Evolutionary conservation across 2,329 filamentous ascomycete genomes (phyloP), one percentile per base, ranked within the genome.

Genomic region (Truncatella angustata): DNA sequence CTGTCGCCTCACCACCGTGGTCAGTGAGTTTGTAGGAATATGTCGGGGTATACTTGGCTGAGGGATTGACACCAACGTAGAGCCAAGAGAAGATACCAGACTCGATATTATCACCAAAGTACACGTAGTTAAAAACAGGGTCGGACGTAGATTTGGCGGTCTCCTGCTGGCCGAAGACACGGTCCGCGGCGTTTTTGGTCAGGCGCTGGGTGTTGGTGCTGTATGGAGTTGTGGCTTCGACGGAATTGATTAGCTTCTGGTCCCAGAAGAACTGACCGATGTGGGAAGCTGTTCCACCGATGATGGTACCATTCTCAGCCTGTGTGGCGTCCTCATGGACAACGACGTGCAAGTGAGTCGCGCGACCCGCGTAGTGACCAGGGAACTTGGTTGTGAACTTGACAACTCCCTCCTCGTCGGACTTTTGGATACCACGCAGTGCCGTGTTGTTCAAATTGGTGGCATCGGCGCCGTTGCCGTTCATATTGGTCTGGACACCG

Each of bases 191-290:
- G 20, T 49, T 49, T n/a, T n/a, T n/a, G n/a, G 49, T 51, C 20
- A 51, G 16, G 28, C 28, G 24, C 18, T 35, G 26, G 14, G 16
- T 20, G 28, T 51, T 51, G 20, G 12, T 45, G 3, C 16, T 45
- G 40, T 51, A 51, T 5, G 49, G 49, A 5, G 37, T 26, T 3
- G 26, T 28, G 10, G 37, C 39, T 30, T 51, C 49, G 30, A 51
- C 49, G 10, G n/a, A 55, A 18, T 60, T 58, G 57, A 82, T 75
- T 5, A 87, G 75, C 55, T 73, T 71, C 63, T 86, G 78, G 64
- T 86, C 82, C 63, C 85, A 84, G 73, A 84, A 87, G 47, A 85
- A 62, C 65, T 88, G 84, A 16, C 84, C 84, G 36, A 86, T 75
- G 67, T 88, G 83, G 44, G 69, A 72, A 10, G 73, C 72, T 54